Evolutionary conservation across 108 stramenopile genomes (phyloP).

Genomic region (Licmophora abbreviata): DNA sequence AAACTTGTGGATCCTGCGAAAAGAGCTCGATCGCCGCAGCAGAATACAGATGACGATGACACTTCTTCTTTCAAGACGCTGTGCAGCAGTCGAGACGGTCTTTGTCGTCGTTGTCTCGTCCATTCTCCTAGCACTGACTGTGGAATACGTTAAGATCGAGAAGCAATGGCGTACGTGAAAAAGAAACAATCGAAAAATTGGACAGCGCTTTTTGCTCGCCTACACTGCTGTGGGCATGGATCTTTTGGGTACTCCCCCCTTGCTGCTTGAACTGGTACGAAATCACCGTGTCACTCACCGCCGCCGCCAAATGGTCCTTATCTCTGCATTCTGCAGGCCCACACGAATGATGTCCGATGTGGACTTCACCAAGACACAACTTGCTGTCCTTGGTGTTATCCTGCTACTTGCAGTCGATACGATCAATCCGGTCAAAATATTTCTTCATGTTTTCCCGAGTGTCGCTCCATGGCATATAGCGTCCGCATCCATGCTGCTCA

Average conservation of each 20-base stretch:
- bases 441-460: constrained; percentile 74
- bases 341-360: constrained; percentile 8
- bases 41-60: no score
- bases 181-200: no score
- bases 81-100: no score
- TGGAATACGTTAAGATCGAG: no score
- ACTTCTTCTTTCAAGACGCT: no score
- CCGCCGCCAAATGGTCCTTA: not conserved
- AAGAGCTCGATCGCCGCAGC: no score
- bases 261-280: no score
- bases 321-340: not conserved
- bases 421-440: constrained; percentile 89
- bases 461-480: constrained; percentile 79
- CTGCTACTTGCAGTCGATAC: constrained; percentile 77
- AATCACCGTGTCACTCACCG: no score
- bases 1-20: no score
- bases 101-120: no score
- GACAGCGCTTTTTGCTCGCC: not conserved
- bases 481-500: constrained; percentile 39
- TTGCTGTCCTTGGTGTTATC: constrained; percentile 69
- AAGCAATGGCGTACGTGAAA: not conserved
- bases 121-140: no score
- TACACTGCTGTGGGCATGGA: not conserved
- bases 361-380: constrained; percentile 82
- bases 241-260: not conserved